phyloP scores from a whole-genome alignment of 1,284 basidiomycete genomes.

The Coniferiporia sulphurascens region DNA sequence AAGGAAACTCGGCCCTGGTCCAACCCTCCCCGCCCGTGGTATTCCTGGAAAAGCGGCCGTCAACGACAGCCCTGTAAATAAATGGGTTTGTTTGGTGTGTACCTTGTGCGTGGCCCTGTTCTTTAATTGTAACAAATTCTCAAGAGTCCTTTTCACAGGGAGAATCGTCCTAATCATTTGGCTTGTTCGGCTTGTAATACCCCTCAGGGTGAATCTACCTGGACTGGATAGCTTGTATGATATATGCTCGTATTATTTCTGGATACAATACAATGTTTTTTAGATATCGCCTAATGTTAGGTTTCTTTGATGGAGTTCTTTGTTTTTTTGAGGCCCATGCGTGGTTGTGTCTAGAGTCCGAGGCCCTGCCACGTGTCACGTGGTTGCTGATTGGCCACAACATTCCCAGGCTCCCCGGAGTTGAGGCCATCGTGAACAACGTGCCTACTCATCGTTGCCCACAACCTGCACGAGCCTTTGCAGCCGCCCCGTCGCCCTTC shows the following conservation, averaged over 20 bases:
- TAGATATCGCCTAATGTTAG: background rate
- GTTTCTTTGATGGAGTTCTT: background rate
- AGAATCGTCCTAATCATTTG: constrained; percentile 43
- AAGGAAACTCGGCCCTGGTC: constrained; percentile 16
- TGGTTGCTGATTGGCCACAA: background rate
- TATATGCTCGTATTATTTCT: background rate
- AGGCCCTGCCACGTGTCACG: constrained; percentile 2
- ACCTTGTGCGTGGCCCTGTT: constrained; percentile 41
- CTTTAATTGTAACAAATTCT: background rate
- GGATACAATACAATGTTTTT: background rate
- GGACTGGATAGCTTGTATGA: background rate
- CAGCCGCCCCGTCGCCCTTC: background rate
- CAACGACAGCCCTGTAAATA: background rate
- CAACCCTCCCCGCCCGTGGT: constrained; percentile 5
- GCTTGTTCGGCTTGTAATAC: constrained; percentile 49
- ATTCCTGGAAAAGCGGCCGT: background rate
- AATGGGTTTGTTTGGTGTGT: constrained; percentile 49
- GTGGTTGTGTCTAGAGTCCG: background rate
- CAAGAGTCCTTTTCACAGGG: constrained; percentile 28
- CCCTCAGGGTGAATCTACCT: constrained; percentile 27
- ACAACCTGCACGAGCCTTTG: background rate
- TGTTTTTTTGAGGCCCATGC: background rate
- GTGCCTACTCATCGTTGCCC: constrained; percentile 9
- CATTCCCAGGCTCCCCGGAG: background rate
- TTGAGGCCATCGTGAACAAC: background rate